Evolutionary conservation across 192 early-diverging fungal species (phyloP).

Genomic region (Spinellus fusiger): DNA sequence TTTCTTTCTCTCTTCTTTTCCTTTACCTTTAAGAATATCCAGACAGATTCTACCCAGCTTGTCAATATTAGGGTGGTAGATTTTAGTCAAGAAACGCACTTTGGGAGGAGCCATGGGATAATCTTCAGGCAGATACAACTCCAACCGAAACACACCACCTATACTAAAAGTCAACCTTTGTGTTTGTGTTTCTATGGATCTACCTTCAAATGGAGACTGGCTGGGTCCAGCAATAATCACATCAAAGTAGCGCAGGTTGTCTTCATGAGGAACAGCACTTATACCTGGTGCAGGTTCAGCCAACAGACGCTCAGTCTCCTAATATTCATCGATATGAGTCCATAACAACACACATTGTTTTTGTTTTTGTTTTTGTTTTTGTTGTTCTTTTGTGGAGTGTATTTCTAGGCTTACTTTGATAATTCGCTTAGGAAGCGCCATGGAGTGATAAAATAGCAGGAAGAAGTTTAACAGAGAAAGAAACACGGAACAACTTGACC

Average conservation of each 20-base stretch:
- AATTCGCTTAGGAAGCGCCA: constrained; percentile 48
- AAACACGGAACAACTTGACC: no score
- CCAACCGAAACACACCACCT: constrained; percentile 92
- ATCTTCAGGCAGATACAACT: constrained; percentile 94
- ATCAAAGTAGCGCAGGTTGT: constrained; percentile 96
- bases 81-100: constrained; percentile 96
- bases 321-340: neutral
- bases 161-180: neutral
- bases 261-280: constrained; percentile 79
- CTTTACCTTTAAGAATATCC: constrained; percentile 91
- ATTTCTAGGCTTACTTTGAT: constrained; percentile 38
- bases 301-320: constrained; percentile 95
- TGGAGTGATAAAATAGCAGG: constrained; percentile 3
- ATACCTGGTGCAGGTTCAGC: constrained; percentile 95
- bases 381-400: no score
- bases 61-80: constrained; percentile 99
- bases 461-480: no score
- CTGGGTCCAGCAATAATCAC: constrained; percentile 87
- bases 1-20: neutral
- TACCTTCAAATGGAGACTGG: constrained; percentile 95
- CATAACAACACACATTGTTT: neutral
- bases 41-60: constrained; percentile 96
- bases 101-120: constrained; percentile 99
- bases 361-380: neutral
- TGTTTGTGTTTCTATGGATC: neutral